phyloP scores from a whole-genome alignment of 2,329 filamentous ascomycete species.

The Aspergillus novoparasiticus region DNA sequence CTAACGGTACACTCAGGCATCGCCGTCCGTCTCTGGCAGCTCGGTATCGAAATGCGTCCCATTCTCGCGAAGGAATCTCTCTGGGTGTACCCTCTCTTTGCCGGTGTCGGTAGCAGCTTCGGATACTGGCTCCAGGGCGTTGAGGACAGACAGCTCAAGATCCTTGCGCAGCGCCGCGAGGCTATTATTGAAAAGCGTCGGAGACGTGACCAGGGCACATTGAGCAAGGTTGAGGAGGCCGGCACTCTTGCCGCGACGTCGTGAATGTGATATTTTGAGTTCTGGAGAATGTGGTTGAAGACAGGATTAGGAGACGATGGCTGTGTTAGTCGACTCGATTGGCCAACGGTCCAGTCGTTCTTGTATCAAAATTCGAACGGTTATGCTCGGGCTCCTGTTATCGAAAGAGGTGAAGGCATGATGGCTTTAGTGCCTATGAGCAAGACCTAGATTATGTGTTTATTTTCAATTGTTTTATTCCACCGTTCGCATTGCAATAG shows the following conservation, averaged over 20 bases:
- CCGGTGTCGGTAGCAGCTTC: slow-evolving; percentile 81
- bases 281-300: not conserved
- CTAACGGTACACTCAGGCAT: slow-evolving; percentile 62
- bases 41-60: slow-evolving; percentile 97
- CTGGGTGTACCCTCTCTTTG: slow-evolving; percentile 92
- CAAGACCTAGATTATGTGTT: slow-evolving; percentile 6
- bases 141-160: slow-evolving; percentile 76
- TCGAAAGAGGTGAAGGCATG: not conserved
- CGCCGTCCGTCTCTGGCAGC: slow-evolving; percentile 90
- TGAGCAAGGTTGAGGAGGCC: slow-evolving; percentile 37
- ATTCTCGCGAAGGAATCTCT: slow-evolving; percentile 82
- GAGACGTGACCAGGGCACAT: slow-evolving; percentile 66
- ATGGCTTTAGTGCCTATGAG: not conserved
- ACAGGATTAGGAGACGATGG: not conserved
- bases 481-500: slow-evolving; percentile 6
- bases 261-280: slow-evolving; percentile 26
- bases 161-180: slow-evolving; percentile 77
- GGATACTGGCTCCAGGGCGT: slow-evolving; percentile 96
- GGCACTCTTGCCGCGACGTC: slow-evolving; percentile 40
- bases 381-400: slow-evolving; percentile 2
- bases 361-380: slow-evolving; percentile 32
- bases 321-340: not conserved
- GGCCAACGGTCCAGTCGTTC: slow-evolving; percentile 11
- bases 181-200: slow-evolving; percentile 85
- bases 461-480: slow-evolving; percentile 3